Evolutionary conservation across 352 stramenopile species (phyloP).

Genomic region (Nothophytophthora sp.): DNA sequence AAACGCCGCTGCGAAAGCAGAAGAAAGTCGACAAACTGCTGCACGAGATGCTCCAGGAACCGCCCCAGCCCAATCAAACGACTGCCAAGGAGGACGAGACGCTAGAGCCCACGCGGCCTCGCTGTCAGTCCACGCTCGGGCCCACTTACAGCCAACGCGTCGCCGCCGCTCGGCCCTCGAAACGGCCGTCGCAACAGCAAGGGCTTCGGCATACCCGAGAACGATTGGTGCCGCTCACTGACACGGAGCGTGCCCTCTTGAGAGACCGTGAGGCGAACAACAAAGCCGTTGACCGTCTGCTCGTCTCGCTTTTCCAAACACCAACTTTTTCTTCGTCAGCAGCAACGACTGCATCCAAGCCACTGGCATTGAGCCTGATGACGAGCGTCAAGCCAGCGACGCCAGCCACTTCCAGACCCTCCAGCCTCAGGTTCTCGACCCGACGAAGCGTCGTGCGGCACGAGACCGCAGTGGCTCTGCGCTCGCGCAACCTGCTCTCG

Average conservation of each 20-base stretch:
- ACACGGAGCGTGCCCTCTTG: constrained; percentile 32
- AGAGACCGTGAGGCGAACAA: constrained; percentile 39
- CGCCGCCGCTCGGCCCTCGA: constrained; percentile 18
- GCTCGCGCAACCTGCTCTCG: constrained; percentile 48
- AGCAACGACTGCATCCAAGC: constrained; percentile 2
- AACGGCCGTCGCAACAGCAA: constrained; percentile 4
- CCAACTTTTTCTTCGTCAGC: constrained; percentile 8
- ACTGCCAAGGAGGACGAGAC: constrained; percentile 13
- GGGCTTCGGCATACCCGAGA: constrained; percentile 11
- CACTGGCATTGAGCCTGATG: too few relatives aligned
- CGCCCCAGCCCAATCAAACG: not conserved
- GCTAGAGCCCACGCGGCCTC: constrained; percentile 20
- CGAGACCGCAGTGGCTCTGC: constrained; percentile 52
- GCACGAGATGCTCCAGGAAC: constrained; percentile 18
- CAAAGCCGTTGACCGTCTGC: constrained; percentile 42
- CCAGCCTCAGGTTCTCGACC: constrained; percentile 39
- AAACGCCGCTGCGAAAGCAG: constrained; percentile 40
- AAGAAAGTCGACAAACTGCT: constrained; percentile 51
- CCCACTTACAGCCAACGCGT: constrained; percentile 50
- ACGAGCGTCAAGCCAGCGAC: constrained; percentile 6
- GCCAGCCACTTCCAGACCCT: too few relatives aligned
- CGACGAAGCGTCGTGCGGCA: constrained; percentile 49
- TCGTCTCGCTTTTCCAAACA: constrained; percentile 39
- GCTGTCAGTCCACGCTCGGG: constrained; percentile 27
- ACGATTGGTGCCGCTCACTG: constrained; percentile 15